These are phyloP conservation scores for peach (Prunus persica) DNA, from an alignment of 306 rosid genomes.

Conservation along the genomic window Prunus_persica_NCBIv2 NC_034010.1:2758001-2758500, in stretches of 20 bases:
- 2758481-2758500: slow-evolving; percentile 52
- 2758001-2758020: slow-evolving; percentile 64
- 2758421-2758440: slow-evolving; percentile 56
- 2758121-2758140: slow-evolving; percentile 53
- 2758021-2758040: slow-evolving; percentile 72
- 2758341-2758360: slow-evolving; percentile 34
- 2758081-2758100: slow-evolving; percentile 55
- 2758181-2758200: slow-evolving; percentile 52
- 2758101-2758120: slow-evolving; percentile 67
- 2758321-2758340: slow-evolving; percentile 27
- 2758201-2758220: slow-evolving; percentile 44
- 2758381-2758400: slow-evolving; percentile 58
- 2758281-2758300: slow-evolving; percentile 41
- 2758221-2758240: slow-evolving; percentile 39
- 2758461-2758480: slow-evolving; percentile 66
- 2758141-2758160: slow-evolving; percentile 49
- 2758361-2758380: slow-evolving; percentile 34
- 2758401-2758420: slow-evolving; percentile 50
- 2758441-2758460: slow-evolving; percentile 64
- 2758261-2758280: slow-evolving; percentile 33
- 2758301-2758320: slow-evolving; percentile 28
- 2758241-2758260: slow-evolving; percentile 41
- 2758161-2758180: slow-evolving; percentile 43
- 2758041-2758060: slow-evolving; percentile 62
- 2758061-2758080: slow-evolving; percentile 86